phyloP scores from a whole-genome alignment of 495 filamentous ascomycete species.

The Podospora sp. region DNA sequence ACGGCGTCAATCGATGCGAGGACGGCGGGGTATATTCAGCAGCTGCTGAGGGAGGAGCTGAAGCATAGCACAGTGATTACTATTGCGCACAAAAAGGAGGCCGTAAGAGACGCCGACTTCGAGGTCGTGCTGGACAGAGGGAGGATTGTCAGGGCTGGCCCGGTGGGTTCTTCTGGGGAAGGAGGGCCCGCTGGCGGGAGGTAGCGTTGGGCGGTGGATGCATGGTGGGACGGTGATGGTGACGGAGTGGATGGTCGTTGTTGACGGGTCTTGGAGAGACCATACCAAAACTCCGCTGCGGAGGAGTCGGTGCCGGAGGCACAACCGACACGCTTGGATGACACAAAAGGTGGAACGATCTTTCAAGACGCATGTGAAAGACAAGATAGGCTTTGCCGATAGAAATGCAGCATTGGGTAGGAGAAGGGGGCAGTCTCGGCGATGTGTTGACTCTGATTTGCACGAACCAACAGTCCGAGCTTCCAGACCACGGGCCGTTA shows the following conservation, averaged over 20 bases:
- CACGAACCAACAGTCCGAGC: not conserved
- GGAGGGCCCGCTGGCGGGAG: not conserved
- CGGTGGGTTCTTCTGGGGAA: not conserved
- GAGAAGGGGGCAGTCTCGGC: not conserved
- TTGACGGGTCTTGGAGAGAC: no score
- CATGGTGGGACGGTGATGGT: not conserved
- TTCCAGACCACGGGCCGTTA: not conserved
- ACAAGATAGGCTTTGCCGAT: not conserved
- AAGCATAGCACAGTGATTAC: slow-evolving; percentile 79
- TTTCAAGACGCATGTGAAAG: not conserved
- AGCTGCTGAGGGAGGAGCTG: slow-evolving; percentile 74
- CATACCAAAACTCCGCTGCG: no score
- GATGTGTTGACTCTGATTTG: not conserved
- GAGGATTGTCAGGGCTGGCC: slow-evolving; percentile 43
- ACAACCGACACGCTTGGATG: no score
- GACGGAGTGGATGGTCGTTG: not conserved
- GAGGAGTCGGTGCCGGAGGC: no score
- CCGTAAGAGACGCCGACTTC: slow-evolving; percentile 74
- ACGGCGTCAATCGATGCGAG: slow-evolving; percentile 83
- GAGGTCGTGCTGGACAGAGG: slow-evolving; percentile 73
- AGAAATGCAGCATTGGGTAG: not conserved
- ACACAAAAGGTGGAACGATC: no score
- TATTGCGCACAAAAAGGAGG: slow-evolving; percentile 82
- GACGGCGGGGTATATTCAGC: slow-evolving; percentile 77
- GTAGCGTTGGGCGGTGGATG: not conserved